Conservation (phyloP, 2,329 filamentous ascomycete species). For the Fonsecaea erecta region DNA sequence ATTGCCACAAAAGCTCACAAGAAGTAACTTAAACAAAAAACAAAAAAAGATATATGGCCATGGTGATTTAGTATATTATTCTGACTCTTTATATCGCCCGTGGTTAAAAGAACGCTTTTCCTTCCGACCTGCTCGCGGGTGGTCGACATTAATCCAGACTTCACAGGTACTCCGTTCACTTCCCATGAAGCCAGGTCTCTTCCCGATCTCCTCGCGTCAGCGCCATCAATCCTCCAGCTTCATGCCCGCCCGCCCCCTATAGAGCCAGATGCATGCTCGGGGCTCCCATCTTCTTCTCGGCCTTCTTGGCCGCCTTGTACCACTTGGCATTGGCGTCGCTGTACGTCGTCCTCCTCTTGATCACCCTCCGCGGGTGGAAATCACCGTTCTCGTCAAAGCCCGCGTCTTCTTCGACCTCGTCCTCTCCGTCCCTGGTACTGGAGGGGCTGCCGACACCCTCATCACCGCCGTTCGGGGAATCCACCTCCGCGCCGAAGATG, state of each 20-base stretch:
- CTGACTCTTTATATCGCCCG: background rate
- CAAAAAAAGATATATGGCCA: background rate
- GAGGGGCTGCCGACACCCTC: constrained; percentile 14
- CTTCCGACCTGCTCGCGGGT: background rate
- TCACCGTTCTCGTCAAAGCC: constrained; percentile 33
- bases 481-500: constrained; percentile 30
- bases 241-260: constrained; percentile 5
- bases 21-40: background rate
- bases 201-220: too few species aligned
- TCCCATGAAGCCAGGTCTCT: too few species aligned
- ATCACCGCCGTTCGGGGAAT: constrained; percentile 23
- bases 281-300: constrained; percentile 37
- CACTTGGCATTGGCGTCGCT: constrained; percentile 37
- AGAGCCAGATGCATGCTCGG: constrained; percentile 36
- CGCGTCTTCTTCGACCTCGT: constrained; percentile 21
- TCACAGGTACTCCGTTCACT: background rate
- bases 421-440: constrained; percentile 10
- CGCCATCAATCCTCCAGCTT: too few species aligned
- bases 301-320: constrained; percentile 40
- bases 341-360: constrained; percentile 33
- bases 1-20: background rate
- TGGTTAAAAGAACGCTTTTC: background rate
- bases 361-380: constrained; percentile 24
- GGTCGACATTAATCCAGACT: background rate
- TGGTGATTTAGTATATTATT: background rate